phyloP scores from a whole-genome alignment of 1,284 basidiomycete genomes.

The Takashimella tepidaria region DNA sequence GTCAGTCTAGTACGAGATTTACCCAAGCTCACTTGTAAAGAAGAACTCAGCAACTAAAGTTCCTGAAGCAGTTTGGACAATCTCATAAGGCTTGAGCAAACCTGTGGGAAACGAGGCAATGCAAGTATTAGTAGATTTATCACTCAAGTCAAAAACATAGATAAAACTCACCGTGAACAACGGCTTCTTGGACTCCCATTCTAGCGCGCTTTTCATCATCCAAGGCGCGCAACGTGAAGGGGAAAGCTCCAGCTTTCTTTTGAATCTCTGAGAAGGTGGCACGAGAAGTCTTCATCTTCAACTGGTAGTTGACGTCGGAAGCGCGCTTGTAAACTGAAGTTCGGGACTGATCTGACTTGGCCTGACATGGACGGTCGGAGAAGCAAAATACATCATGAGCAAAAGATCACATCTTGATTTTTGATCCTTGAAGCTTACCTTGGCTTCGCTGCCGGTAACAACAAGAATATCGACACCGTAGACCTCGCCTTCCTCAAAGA shows the following conservation, averaged over 20 bases:
- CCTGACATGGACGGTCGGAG: no score
- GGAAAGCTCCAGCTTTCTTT: conserved; percentile 96
- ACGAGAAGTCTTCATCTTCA: conserved; percentile 96
- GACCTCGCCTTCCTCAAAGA: conserved; percentile 90
- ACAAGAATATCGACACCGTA: conserved; percentile 93
- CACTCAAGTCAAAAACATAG: no score
- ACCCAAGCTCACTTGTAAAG: conserved; percentile 60
- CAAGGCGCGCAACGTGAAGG: conserved; percentile 88
- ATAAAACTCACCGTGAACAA: conserved; percentile 64
- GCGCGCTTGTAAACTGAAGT: conserved; percentile 93
- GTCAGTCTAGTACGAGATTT: conserved; percentile 4
- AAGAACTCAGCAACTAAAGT: conserved; percentile 89
- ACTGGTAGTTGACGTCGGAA: conserved; percentile 80
- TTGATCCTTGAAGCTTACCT: conserved; percentile 52
- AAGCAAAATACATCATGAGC: no score
- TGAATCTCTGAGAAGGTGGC: conserved; percentile 93
- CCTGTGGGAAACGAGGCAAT: no score
- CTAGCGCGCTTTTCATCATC: conserved; percentile 94
- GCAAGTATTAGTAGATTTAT: conserved; percentile 3
- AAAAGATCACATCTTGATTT: not conserved
- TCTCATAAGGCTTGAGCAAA: conserved; percentile 47
- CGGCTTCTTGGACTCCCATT: conserved; percentile 93
- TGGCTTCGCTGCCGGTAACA: conserved; percentile 81
- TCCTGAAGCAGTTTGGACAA: conserved; percentile 64
- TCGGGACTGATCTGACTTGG: conserved; percentile 77